Percentiles rank a stretch among this genome's conserved stretches.
These are phyloP conservation scores for Tetrahymena malaccensis DNA, from an alignment of 73 alveolate genomes.

Conservation along the genomic window DNA sequence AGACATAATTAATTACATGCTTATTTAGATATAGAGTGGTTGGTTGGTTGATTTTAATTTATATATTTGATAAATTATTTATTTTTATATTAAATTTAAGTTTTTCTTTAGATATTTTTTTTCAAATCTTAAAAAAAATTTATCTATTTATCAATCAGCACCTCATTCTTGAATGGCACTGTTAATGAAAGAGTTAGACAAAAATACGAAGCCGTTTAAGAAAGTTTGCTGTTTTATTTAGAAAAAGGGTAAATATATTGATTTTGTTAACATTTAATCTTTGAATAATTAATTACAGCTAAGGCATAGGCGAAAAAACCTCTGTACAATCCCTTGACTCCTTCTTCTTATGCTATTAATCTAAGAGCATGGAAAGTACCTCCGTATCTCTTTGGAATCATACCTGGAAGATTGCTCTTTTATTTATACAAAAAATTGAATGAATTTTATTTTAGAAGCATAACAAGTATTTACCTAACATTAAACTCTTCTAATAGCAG, in stretches of 20 bases:
- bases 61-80: neutral
- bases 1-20: neutral
- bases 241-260: neutral
- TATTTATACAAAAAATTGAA: neutral
- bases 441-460: neutral
- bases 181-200: neutral
- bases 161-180: neutral
- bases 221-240: neutral
- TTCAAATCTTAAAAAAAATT: neutral
- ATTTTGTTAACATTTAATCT: neutral
- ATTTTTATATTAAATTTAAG: neutral
- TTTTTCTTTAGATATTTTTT: neutral
- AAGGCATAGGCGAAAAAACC: conserved; percentile 40
- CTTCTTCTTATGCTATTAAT: conserved; percentile 46
- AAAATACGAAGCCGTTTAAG: neutral
- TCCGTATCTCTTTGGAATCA: conserved; percentile 43
- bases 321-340: conserved; percentile 43
- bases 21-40: neutral
- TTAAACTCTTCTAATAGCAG: conserved; percentile 55
- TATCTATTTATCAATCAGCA: neutral
- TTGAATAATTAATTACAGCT: neutral
- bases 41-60: neutral
- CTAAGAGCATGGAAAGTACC: conserved; percentile 48
- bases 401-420: conserved; percentile 31
- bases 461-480: conserved; percentile 16